Conservation (phyloP, 768 basidiomycete genomes). For the Boletus eberwhitei region DNA sequence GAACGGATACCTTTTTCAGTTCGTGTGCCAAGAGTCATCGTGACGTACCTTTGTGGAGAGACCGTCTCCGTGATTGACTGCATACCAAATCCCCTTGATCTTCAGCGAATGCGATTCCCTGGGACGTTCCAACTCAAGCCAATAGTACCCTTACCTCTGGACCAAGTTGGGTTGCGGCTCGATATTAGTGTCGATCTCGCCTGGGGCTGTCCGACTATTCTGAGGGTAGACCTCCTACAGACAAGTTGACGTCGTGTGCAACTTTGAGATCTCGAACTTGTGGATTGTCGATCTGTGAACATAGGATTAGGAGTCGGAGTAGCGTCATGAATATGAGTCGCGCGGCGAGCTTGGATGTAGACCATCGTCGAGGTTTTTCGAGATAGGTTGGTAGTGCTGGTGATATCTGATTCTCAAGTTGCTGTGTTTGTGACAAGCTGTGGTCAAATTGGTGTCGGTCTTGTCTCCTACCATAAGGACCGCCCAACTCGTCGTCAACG, state of each 20-base stretch:
- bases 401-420: background rate
- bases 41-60: background rate
- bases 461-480: constrained; percentile 14
- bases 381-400: background rate
- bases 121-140: background rate
- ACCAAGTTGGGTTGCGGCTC: background rate
- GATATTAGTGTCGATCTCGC: background rate
- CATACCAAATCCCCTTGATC: background rate
- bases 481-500: constrained; percentile 12
- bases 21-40: background rate
- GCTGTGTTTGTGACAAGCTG: background rate
- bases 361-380: background rate
- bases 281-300: background rate
- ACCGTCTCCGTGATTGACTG: background rate
- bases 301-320: too few relatives aligned
- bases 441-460: constrained; percentile 1
- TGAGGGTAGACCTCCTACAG: background rate
- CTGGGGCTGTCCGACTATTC: background rate
- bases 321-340: background rate
- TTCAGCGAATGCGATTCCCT: background rate
- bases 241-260: background rate
- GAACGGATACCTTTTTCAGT: too few relatives aligned
- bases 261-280: background rate
- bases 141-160: too few relatives aligned
- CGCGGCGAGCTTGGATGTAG: background rate